Base-by-base conservation (phyloP, 495 filamentous ascomycete genomes). In the Staphylotrichum longicolle region DNA sequence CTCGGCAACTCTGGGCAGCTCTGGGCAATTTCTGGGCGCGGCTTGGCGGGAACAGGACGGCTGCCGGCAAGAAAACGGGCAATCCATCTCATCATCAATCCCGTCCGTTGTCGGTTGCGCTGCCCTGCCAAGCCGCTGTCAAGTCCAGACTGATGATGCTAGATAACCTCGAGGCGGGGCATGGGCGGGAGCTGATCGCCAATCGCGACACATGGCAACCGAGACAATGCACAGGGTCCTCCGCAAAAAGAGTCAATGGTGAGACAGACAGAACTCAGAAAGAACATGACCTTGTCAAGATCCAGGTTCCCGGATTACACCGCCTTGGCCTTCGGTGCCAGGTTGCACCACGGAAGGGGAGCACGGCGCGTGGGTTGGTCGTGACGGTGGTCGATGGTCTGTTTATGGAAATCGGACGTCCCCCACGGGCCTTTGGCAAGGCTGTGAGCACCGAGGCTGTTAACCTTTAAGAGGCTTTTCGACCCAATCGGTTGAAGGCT, bases 181-280 rank as follows among this genome's bases (percentile, higher is more conserved):
- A 32, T 1, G 14, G 15, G 4, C 5, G 37, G 30, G n/a, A 27
- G 45, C 14, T 7, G 56, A 58, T 49, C 34, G 10, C 35, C 34
- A 40, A 33, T 46, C 11, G 54, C 54, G n/a, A 27, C 37, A 57
- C 32, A 45, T n/a, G 14, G 41, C 35, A 14, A 34, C 56, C 15
- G 45, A 57, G 32, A 57, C 54, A 47, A 39, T 5, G 2, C 27
- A n/a, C 53, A 45, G 53, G 49, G 14, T 33, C 27, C 32, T 52
- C 32, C 32, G 49, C 49, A 52, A 12, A 37, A 7, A 5, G 15
- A 10, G 45, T 9, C 5, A 14, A 15, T 11, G 11, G 8, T 15
- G 30, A 20, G 37, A 3, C 20, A 44, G 14, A 47, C 3, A 44
- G 51, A 3, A 32, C 51, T 8, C 20, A 33, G 7, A 4, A 27